These are phyloP conservation scores for Akanthomyces lecanii DNA, from an alignment of 2,329 filamentous ascomycete species.

Conservation along the genomic window DNA sequence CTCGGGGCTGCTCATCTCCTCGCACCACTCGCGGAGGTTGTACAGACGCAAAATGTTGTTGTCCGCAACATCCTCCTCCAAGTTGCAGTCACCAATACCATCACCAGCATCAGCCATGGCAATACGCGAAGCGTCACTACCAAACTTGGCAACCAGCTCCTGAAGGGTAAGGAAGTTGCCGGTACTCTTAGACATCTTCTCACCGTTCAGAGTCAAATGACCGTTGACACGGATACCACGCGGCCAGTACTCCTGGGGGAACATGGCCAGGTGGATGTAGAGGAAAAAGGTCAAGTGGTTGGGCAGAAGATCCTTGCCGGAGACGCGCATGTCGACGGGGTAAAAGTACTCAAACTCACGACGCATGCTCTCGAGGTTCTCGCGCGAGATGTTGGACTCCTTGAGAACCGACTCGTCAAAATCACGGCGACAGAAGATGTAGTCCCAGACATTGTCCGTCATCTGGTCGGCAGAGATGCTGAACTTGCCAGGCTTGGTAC, in stretches of 20 bases:
- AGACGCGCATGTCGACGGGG: constrained; percentile 81
- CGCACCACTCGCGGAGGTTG: constrained; percentile 82
- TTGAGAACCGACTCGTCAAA: constrained; percentile 60
- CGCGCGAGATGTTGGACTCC: constrained; percentile 67
- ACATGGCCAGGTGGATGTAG: constrained; percentile 88
- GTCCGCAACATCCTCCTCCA: constrained; percentile 92
- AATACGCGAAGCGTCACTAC: constrained; percentile 86
- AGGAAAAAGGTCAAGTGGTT: constrained; percentile 96
- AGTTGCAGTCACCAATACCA: constrained; percentile 92
- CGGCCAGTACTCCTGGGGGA: constrained; percentile 86
- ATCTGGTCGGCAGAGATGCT: constrained; percentile 79
- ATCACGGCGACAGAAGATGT: constrained; percentile 77
- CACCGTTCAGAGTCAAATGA: constrained; percentile 88
- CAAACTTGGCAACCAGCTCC: constrained; percentile 85
- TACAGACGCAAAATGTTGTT: constrained; percentile 83
- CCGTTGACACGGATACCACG: constrained; percentile 82
- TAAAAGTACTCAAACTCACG: constrained; percentile 97
- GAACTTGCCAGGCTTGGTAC: constrained; percentile 63
- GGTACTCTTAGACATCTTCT: constrained; percentile 98
- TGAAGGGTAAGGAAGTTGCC: constrained; percentile 94
- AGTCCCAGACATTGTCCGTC: constrained; percentile 95
- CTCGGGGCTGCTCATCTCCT: constrained; percentile 73
- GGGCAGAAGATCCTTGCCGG: constrained; percentile 87
- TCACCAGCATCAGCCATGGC: constrained; percentile 93
- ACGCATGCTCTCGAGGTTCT: constrained; percentile 73